Evolutionary conservation across 805 yeast species (phyloP).

Genomic region (Hanseniaspora mollemarum): DNA sequence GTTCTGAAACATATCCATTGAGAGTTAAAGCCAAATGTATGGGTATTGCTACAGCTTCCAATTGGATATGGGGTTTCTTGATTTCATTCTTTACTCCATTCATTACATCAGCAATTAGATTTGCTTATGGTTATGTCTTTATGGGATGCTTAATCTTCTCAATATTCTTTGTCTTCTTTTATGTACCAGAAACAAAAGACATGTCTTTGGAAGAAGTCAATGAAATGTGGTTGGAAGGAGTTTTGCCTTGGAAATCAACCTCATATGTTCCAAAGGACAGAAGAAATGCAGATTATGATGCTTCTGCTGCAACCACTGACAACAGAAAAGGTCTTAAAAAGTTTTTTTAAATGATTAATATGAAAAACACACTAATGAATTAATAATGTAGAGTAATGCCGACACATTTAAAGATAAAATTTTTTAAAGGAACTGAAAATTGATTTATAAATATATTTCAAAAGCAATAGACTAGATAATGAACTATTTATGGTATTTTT

Average conservation of each 20-base stretch:
- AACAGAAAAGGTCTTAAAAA: constrained; percentile 18
- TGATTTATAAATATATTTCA: not conserved
- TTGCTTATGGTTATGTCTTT: constrained; percentile 54
- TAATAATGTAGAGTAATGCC: not conserved
- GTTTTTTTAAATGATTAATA: constrained; percentile 10
- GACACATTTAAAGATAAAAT: not conserved
- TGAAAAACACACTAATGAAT: not conserved
- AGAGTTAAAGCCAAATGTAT: constrained; percentile 50
- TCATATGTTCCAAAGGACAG: constrained; percentile 37
- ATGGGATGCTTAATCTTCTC: constrained; percentile 45
- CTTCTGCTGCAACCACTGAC: constrained; percentile 14
- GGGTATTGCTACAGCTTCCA: constrained; percentile 51
- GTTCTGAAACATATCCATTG: constrained; percentile 60
- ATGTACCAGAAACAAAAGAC: constrained; percentile 67
- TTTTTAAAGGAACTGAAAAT: not conserved
- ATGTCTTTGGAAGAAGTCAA: constrained; percentile 71
- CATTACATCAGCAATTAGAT: constrained; percentile 51
- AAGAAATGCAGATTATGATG: constrained; percentile 15
- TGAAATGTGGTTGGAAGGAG: constrained; percentile 38
- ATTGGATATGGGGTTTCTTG: constrained; percentile 58
- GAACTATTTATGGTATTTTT: no score
- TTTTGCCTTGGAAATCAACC: constrained; percentile 36
- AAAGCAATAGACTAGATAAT: not conserved
- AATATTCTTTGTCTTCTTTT: constrained; percentile 55
- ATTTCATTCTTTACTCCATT: constrained; percentile 63